Percentiles rank a stretch among this genome's conserved stretches.
phyloP scores from a whole-genome alignment of 1,284 basidiomycete genomes.

The Malassezia caprae region DNA sequence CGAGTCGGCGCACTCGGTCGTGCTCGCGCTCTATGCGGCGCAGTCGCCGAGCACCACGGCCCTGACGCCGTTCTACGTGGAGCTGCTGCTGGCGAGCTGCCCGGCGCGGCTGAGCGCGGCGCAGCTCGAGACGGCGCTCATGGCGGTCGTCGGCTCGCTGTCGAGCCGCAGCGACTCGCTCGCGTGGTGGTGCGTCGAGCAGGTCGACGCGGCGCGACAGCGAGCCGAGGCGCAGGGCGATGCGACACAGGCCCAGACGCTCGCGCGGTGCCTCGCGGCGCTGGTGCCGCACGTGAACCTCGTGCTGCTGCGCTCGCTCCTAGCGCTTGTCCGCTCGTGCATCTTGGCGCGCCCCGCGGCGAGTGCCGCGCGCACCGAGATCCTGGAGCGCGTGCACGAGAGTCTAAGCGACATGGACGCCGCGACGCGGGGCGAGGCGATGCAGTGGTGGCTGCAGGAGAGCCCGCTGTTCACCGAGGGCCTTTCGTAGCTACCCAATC shows the following conservation, averaged over 20 bases:
- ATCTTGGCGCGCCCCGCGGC: conserved; percentile 21
- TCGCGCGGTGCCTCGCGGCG: conserved; percentile 27
- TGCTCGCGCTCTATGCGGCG: conserved; percentile 31
- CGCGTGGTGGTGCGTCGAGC: conserved; percentile 37
- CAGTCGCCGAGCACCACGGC: conserved; percentile 26
- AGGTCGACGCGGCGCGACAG: conserved; percentile 25
- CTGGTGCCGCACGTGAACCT: conserved; percentile 39
- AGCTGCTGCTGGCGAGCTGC: conserved; percentile 24
- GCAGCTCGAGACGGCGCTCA: conserved; percentile 36
- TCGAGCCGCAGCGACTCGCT: conserved; percentile 36
- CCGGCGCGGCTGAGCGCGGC: conserved; percentile 21
- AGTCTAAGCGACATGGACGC: conserved; percentile 36
- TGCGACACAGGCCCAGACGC: neutral
- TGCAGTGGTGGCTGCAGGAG: conserved; percentile 43
- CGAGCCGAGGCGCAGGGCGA: neutral
- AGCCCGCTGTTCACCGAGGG: conserved; percentile 28
- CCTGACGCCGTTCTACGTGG: conserved; percentile 39
- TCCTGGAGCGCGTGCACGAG: conserved; percentile 34
- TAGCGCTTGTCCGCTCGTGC: conserved; percentile 25
- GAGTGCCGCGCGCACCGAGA: conserved; percentile 9
- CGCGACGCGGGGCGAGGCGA: conserved; percentile 37
- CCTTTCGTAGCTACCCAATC: conserved; percentile 12
- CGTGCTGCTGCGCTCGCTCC: conserved; percentile 36
- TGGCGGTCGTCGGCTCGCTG: conserved; percentile 32
- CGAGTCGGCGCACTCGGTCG: conserved; percentile 43